Evolutionary conservation across 345 rosid species (phyloP), one percentile per base, ranked within the genome.

Genomic region (Lepidium didymum): DNA sequence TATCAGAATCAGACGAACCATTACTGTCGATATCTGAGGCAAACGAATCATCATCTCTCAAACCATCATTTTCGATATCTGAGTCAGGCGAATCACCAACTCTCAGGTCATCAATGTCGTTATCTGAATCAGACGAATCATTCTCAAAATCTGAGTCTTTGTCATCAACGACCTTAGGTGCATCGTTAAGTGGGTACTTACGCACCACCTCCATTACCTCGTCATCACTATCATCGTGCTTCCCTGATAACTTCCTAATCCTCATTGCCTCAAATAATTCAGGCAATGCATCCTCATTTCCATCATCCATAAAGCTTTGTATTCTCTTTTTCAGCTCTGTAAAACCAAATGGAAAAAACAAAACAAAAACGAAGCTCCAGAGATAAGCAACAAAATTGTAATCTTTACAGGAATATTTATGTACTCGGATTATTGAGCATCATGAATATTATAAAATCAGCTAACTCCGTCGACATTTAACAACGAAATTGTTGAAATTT

Each of bases 281-380:
- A 0, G 94, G 95, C 4, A 90, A 53, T 6, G 84, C 87, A 14
- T 81, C 86, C 9, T 64, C 84, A 51, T 90, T 81, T 10, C 84
- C 92, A 23, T 81, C 88, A 16, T 69, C 57, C 33, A 77, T 58
- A 54, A 68, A 82, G 65, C 61, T 82, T 29, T 72, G 64, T 46
- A 90, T 84, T 60, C 78, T 76, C 64, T 27, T 72, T 63, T 79
- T 87, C 57, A 90, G 80, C 81, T 86, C 97, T 90, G 78, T 2
- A 42, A 69, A 49, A 2, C 37, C 10, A 50, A 65, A 27, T 18
- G 5, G 40, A 7, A 12, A 27, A 14, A 29, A 5, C 33, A 29
- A 29, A 29, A 2, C 3, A 3, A 23, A 3, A 21, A 23, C 5
- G 11, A 7, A 1, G 5, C 16, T 14, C 41, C 18, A 18, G 25